Evolutionary conservation across 2,329 filamentous ascomycete species (phyloP).

Genomic region (Chaetomiaceae sp.): DNA sequence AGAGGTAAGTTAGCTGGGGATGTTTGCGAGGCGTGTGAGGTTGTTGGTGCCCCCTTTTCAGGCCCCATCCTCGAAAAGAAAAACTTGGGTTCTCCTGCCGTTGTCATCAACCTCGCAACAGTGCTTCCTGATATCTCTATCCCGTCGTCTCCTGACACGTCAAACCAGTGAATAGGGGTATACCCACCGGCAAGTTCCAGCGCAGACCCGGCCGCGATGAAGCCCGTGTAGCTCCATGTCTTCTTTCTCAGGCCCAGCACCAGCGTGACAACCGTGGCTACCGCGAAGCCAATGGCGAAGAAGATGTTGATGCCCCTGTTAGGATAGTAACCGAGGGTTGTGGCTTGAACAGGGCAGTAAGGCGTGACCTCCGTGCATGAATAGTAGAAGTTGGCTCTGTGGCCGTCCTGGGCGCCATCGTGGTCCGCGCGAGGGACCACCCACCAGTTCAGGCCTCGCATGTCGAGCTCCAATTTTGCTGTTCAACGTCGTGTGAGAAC

Average conservation of each 20-base stretch:
- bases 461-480: background rate
- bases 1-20: background rate
- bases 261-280: conserved; percentile 37
- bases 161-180: too few species aligned
- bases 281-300: conserved; percentile 44
- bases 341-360: conserved; percentile 45
- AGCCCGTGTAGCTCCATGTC: conserved; percentile 50
- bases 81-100: too few species aligned
- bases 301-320: conserved; percentile 51
- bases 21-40: too few species aligned
- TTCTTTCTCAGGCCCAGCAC: conserved; percentile 42
- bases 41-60: too few species aligned
- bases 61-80: too few species aligned
- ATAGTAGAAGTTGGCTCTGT: conserved; percentile 17
- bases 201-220: conserved; percentile 43
- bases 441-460: conserved; percentile 11
- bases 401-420: conserved; percentile 8
- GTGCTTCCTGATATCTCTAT: too few species aligned
- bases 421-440: conserved; percentile 10
- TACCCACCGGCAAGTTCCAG: conserved; percentile 45
- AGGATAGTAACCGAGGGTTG: conserved; percentile 51
- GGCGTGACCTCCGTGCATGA: conserved; percentile 35
- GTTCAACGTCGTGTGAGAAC: background rate
- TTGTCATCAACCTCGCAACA: too few species aligned
- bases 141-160: background rate